A percentile compares a stretch with the other conserved stretches of the same genome.
phyloP scores from a whole-genome alignment of 345 rosid species.

The Nasturtium officinale region DNA sequence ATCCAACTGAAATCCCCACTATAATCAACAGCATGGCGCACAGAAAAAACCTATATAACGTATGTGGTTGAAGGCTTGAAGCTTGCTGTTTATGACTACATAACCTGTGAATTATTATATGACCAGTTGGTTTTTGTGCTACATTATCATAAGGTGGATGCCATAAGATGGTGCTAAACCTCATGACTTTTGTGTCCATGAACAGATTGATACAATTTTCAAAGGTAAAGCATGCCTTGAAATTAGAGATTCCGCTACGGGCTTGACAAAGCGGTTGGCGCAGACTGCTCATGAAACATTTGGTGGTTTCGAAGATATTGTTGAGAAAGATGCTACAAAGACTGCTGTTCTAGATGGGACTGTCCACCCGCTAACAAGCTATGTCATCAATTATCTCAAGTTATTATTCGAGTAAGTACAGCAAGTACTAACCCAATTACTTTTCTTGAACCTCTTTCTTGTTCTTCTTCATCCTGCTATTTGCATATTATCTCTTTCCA shows the following conservation, averaged over 20 bases:
- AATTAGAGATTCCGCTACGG: conserved; percentile 83
- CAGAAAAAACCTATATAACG: background rate
- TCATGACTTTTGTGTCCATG: conserved; percentile 30
- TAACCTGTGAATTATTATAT: background rate
- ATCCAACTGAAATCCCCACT: background rate
- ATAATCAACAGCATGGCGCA: background rate
- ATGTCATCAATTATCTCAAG: conserved; percentile 95
- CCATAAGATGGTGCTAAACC: conserved; percentile 1
- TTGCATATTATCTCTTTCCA: conserved; percentile 18
- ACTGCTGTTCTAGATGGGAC: conserved; percentile 93
- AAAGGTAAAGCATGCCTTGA: conserved; percentile 84
- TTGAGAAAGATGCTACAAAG: conserved; percentile 96
- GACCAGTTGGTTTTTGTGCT: background rate
- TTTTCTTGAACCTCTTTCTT: background rate
- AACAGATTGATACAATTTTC: conserved; percentile 80
- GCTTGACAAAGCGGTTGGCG: conserved; percentile 86
- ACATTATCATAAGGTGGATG: background rate
- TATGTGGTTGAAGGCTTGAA: conserved; percentile 20
- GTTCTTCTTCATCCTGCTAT: background rate
- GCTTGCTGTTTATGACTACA: background rate
- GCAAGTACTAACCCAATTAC: background rate
- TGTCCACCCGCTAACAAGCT: conserved; percentile 97
- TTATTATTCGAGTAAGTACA: conserved; percentile 93
- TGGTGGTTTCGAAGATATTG: conserved; percentile 98
- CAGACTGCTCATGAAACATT: conserved; percentile 94